Conservation (phyloP, 495 filamentous ascomycete genomes). For the Xylaria flabelliformis region DNA sequence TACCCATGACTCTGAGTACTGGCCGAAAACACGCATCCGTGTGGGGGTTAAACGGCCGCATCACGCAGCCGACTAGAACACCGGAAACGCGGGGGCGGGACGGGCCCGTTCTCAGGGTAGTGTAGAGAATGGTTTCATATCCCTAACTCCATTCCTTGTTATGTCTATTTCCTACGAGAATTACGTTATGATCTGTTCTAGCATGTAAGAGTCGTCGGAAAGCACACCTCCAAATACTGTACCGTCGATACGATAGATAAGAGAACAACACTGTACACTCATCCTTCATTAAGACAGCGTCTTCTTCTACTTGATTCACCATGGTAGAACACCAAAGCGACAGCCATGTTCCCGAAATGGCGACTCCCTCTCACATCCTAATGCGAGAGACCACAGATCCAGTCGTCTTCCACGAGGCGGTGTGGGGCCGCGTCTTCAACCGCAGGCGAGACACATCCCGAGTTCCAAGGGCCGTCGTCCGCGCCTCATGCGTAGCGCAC, state of each 20-base stretch:
- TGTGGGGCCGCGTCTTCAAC: conserved; percentile 44
- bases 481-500: conserved; percentile 47
- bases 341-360: background rate
- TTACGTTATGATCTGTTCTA: background rate
- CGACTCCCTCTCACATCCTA: conserved; percentile 16
- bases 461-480: conserved; percentile 54
- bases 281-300: background rate
- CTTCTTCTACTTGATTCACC: background rate
- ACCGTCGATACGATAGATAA: background rate
- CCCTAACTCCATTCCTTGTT: background rate
- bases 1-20: background rate
- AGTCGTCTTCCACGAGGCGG: conserved; percentile 30
- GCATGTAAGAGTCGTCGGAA: background rate
- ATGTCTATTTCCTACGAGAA: background rate
- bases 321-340: background rate
- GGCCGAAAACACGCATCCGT: background rate
- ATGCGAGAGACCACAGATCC: conserved; percentile 31
- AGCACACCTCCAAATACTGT: background rate
- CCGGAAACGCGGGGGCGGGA: conserved; percentile 18
- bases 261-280: background rate
- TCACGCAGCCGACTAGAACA: background rate
- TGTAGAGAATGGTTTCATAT: background rate
- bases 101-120: background rate
- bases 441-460: conserved; percentile 42
- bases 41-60: background rate